A percentile compares a stretch with the other conserved stretches of the same genome.
Conservation (phyloP, 1,139 yeast genomes). For the Taphrina deformans region DNA sequence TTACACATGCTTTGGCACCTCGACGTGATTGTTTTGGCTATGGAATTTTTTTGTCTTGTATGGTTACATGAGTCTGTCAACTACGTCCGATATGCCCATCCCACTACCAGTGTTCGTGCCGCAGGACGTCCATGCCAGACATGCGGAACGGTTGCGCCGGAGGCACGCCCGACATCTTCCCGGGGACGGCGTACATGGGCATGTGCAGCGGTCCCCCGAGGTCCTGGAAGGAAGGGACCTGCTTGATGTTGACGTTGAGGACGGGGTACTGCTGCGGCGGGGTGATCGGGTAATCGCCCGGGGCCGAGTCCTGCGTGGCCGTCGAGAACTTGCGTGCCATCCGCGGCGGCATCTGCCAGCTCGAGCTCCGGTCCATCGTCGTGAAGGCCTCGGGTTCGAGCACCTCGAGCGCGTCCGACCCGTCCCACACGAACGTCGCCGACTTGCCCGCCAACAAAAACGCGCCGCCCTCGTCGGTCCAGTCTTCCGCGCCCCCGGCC, state of each 20-base stretch:
- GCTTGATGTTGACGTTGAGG: neutral
- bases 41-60: too few relatives aligned
- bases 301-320: slow-evolving; percentile 6
- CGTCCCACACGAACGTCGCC: slow-evolving; percentile 15
- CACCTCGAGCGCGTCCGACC: slow-evolving; percentile 25
- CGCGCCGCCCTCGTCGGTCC: slow-evolving; percentile 11
- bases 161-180: neutral
- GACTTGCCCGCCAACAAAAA: slow-evolving; percentile 1
- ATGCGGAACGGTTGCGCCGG: neutral
- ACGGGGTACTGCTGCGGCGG: slow-evolving; percentile 1
- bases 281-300: slow-evolving; percentile 1
- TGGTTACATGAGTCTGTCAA: too few relatives aligned
- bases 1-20: too few relatives aligned
- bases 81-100: too few relatives aligned
- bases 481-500: slow-evolving; percentile 3
- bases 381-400: slow-evolving; percentile 10
- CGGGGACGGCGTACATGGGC: neutral
- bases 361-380: neutral
- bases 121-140: neutral
- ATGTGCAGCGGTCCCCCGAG: neutral
- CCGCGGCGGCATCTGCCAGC: slow-evolving; percentile 6
- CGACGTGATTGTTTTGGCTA: too few relatives aligned
- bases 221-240: neutral
- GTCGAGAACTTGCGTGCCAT: slow-evolving; percentile 15
- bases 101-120: neutral